phyloP scores from a whole-genome alignment of 257 asterid species.

The Solanum appendiculatum region DNA sequence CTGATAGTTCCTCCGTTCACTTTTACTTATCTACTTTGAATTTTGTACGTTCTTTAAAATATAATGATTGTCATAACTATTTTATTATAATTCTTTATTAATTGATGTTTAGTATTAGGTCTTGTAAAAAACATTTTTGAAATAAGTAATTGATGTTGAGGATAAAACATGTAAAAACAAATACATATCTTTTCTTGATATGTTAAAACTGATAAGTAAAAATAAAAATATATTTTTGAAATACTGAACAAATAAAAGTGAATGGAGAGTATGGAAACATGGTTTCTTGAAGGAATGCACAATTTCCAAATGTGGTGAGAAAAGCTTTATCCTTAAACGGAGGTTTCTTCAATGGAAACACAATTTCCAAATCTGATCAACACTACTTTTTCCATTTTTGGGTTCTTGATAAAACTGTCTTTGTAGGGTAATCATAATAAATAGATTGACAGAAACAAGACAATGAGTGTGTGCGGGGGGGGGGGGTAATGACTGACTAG shows the following conservation, averaged over 20 bases:
- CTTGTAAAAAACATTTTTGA: no score
- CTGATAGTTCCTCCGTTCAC: background rate
- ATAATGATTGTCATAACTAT: background rate
- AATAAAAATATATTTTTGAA: no score
- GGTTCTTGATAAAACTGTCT: background rate
- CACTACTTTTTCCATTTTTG: constrained; percentile 30
- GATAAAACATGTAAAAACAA: background rate
- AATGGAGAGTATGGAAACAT: background rate
- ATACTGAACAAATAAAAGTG: no score
- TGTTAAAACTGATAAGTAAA: no score
- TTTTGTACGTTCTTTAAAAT: background rate
- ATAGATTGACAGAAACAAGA: constrained; percentile 54
- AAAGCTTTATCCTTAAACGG: constrained; percentile 32
- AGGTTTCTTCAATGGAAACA: constrained; percentile 41
- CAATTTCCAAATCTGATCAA: constrained; percentile 31
- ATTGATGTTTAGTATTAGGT: no score
- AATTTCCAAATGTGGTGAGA: constrained; percentile 31
- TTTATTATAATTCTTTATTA: no score
- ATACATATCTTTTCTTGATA: no score
- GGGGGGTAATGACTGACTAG: background rate
- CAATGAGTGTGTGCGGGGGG: constrained; percentile 21
- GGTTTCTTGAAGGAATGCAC: constrained; percentile 44
- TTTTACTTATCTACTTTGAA: background rate
- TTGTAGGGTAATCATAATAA: constrained; percentile 24
- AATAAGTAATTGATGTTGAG: no score